These are phyloP conservation scores for Aspergillus felis DNA, from an alignment of 2,329 filamentous ascomycete species.

Conservation along the genomic window DNA sequence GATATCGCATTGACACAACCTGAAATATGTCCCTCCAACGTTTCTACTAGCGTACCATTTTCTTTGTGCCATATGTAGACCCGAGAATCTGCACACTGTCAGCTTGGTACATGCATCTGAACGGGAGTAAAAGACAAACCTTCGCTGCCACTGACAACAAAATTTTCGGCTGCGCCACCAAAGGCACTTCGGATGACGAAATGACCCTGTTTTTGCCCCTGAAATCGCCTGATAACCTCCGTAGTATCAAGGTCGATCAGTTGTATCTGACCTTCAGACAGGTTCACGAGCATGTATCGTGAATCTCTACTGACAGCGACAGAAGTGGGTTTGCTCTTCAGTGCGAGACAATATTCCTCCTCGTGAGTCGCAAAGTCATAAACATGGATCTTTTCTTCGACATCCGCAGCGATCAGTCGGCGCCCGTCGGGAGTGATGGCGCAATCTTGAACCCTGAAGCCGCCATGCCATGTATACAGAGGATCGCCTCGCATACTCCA, in stretches of 20 bases:
- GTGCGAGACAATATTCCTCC: constrained; percentile 68
- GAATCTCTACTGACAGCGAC: constrained; percentile 79
- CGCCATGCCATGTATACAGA: constrained; percentile 63
- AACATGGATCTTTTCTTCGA: constrained; percentile 67
- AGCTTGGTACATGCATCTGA: background rate
- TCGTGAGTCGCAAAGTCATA: constrained; percentile 75
- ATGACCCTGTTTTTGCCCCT: constrained; percentile 69
- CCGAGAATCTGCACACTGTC: constrained; percentile 51
- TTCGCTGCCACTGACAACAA: constrained; percentile 88
- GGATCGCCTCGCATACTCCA: constrained; percentile 64
- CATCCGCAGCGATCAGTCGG: constrained; percentile 74
- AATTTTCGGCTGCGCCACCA: constrained; percentile 87
- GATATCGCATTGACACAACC: constrained; percentile 80
- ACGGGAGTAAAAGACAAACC: constrained; percentile 48
- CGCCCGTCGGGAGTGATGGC: constrained; percentile 77
- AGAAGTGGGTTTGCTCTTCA: constrained; percentile 69
- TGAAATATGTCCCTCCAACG: constrained; percentile 67
- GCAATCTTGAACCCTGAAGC: constrained; percentile 76
- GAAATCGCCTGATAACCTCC: constrained; percentile 68
- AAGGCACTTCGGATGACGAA: constrained; percentile 80
- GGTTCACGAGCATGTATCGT: constrained; percentile 76
- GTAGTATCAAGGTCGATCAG: constrained; percentile 73
- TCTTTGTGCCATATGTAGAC: constrained; percentile 91
- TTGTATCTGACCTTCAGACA: constrained; percentile 70
- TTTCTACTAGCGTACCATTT: constrained; percentile 71